phyloP scores from a whole-genome alignment of 2,329 filamentous ascomycete genomes.

The Venturia pyrina region DNA sequence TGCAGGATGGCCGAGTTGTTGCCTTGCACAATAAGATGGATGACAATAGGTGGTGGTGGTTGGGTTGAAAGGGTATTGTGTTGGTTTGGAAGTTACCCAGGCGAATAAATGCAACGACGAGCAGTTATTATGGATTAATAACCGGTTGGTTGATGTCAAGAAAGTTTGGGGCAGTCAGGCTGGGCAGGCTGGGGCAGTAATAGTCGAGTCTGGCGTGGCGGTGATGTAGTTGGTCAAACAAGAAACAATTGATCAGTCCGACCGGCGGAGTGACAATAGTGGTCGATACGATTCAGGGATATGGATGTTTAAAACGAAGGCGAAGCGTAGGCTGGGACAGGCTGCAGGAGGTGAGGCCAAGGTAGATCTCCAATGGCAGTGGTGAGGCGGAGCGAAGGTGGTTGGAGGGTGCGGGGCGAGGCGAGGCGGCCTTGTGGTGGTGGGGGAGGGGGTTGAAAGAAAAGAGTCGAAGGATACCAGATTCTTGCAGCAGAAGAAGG shows the following conservation, averaged over 20 bases:
- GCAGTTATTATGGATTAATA: constrained; percentile 6
- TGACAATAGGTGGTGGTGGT: constrained; percentile 8
- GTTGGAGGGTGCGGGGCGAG: neutral
- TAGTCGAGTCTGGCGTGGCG: neutral
- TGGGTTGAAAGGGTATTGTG: neutral
- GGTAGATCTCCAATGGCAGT: neutral
- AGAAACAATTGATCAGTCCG: constrained; percentile 10
- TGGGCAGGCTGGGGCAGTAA: neutral
- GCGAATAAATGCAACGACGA: constrained; percentile 1
- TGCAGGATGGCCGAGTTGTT: neutral
- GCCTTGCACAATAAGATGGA: neutral
- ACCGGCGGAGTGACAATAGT: constrained; percentile 9
- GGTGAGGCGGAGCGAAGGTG: constrained; percentile 8
- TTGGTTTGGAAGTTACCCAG: neutral
- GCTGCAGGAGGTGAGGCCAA: constrained; percentile 3
- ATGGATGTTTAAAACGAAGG: constrained; percentile 7
- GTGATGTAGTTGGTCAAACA: neutral
- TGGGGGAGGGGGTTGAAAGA: neutral
- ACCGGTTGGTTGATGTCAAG: neutral
- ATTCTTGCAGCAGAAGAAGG: constrained; percentile 2
- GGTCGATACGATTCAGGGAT: neutral
- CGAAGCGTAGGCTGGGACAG: constrained; percentile 6
- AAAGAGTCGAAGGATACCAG: neutral
- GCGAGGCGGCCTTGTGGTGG: neutral
- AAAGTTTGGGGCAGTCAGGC: neutral